These are phyloP conservation scores for Blastobotrys serpentis DNA, from an alignment of 1,139 yeast species.

Conservation along the genomic window DNA sequence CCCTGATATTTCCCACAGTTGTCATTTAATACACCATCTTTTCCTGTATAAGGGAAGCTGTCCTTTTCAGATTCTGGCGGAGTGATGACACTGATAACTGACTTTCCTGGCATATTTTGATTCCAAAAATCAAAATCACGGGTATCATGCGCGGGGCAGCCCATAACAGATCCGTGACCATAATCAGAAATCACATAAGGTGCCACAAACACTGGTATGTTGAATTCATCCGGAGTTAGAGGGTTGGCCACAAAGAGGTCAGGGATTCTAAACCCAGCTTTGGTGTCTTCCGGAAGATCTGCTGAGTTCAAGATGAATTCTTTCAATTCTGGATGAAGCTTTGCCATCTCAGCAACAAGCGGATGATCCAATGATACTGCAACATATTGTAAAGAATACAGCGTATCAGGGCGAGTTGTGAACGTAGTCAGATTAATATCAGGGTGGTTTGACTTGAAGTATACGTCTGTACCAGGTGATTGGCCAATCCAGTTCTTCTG, in stretches of 20 bases:
- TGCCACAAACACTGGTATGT: slow-evolving; percentile 79
- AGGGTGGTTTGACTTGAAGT: slow-evolving; percentile 9
- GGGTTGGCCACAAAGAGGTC: slow-evolving; percentile 60
- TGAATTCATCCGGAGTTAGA: slow-evolving; percentile 39
- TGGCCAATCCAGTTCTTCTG: slow-evolving; percentile 93
- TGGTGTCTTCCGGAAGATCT: slow-evolving; percentile 39
- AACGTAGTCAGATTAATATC: slow-evolving; percentile 37
- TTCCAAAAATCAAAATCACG: slow-evolving; percentile 83
- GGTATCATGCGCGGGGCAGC: slow-evolving; percentile 90
- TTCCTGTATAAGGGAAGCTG: slow-evolving; percentile 49
- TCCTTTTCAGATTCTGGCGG: slow-evolving; percentile 34
- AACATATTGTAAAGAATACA: slow-evolving; percentile 76
- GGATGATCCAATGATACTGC: slow-evolving; percentile 78
- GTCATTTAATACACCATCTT: slow-evolving; percentile 55
- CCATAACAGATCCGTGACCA: slow-evolving; percentile 96
- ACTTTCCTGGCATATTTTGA: slow-evolving; percentile 52
- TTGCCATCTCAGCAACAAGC: slow-evolving; percentile 44
- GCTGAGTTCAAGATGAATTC: slow-evolving; percentile 43
- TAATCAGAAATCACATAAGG: slow-evolving; percentile 83
- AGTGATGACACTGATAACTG: slow-evolving; percentile 48
- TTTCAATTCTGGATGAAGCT: slow-evolving; percentile 43
- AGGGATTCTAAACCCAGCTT: slow-evolving; percentile 59
- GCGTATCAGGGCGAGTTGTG: slow-evolving; percentile 89
- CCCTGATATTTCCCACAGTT: slow-evolving; percentile 55
- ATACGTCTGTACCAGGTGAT: slow-evolving; percentile 74